Percentiles rank a stretch among this genome's conserved stretches.
phyloP scores from a whole-genome alignment of 1,139 yeast genomes.

The Pneumocystis oryctolagi region DNA sequence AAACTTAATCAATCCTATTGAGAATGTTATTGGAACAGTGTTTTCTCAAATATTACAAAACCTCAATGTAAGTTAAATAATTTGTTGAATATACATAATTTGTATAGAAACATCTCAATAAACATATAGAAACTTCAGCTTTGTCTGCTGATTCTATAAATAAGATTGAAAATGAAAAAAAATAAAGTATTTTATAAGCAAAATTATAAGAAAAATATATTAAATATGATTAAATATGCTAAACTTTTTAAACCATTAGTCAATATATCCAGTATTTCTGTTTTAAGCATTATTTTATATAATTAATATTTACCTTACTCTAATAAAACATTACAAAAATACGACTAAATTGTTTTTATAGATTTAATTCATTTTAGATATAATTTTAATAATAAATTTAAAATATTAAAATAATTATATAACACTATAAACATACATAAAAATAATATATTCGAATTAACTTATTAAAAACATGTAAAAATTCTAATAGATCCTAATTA shows the following conservation, averaged over 20 bases:
- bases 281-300: neutral
- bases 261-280: neutral
- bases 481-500: neutral
- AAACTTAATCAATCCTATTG: conserved; percentile 63
- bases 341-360: neutral
- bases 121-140: neutral
- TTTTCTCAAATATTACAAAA: conserved; percentile 9
- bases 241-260: neutral
- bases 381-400: too few relatives aligned
- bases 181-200: neutral
- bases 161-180: neutral
- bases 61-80: neutral
- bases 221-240: neutral
- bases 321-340: neutral
- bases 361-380: too few relatives aligned
- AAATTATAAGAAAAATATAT: neutral
- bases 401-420: too few relatives aligned
- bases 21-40: conserved; percentile 9
- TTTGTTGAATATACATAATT: neutral
- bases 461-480: too few relatives aligned
- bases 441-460: too few relatives aligned
- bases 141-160: neutral
- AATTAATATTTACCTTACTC: neutral
- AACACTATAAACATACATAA: too few relatives aligned
- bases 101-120: neutral